These are phyloP conservation scores for Dendrostoma leiphaemia DNA, from an alignment of 2,329 filamentous ascomycete genomes.

Conservation along the genomic window DNA sequence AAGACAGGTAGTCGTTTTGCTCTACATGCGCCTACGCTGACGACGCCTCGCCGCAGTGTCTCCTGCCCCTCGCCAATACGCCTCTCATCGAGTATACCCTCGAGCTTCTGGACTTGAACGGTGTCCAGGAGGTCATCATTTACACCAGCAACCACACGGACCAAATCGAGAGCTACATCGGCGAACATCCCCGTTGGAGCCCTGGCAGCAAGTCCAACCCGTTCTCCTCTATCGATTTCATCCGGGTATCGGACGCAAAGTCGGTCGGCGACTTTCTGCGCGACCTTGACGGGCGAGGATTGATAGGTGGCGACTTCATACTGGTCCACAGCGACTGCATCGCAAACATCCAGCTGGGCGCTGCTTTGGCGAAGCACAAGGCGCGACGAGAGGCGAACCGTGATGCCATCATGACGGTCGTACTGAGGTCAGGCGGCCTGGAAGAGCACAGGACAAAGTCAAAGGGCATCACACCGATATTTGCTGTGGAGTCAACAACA, in stretches of 20 bases:
- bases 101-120: slow-evolving; percentile 91
- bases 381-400: slow-evolving; percentile 79
- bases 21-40: slow-evolving; percentile 16
- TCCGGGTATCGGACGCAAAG: slow-evolving; percentile 77
- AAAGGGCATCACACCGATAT: slow-evolving; percentile 73
- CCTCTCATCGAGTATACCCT: slow-evolving; percentile 97
- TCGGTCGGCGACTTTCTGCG: slow-evolving; percentile 94
- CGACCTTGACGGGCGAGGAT: slow-evolving; percentile 80
- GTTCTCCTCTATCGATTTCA: slow-evolving; percentile 78
- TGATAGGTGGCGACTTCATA: slow-evolving; percentile 89
- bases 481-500: slow-evolving; percentile 78
- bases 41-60: slow-evolving; percentile 59
- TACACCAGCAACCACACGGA: slow-evolving; percentile 88
- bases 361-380: slow-evolving; percentile 74
- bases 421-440: slow-evolving; percentile 74
- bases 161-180: slow-evolving; percentile 83
- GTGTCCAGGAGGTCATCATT: slow-evolving; percentile 90
- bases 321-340: slow-evolving; percentile 91
- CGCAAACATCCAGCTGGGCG: slow-evolving; percentile 82
- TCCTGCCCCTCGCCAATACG: slow-evolving; percentile 88
- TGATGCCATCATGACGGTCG: slow-evolving; percentile 97
- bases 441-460: slow-evolving; percentile 72
- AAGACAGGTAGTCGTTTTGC: background rate
- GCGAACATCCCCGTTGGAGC: slow-evolving; percentile 69
- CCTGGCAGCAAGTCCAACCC: slow-evolving; percentile 55